A percentile compares a stretch with the other conserved stretches of the same genome.
Evolutionary conservation across 208 protist genomes (phyloP).

Genomic region (Trichomonas vaginalis): DNA sequence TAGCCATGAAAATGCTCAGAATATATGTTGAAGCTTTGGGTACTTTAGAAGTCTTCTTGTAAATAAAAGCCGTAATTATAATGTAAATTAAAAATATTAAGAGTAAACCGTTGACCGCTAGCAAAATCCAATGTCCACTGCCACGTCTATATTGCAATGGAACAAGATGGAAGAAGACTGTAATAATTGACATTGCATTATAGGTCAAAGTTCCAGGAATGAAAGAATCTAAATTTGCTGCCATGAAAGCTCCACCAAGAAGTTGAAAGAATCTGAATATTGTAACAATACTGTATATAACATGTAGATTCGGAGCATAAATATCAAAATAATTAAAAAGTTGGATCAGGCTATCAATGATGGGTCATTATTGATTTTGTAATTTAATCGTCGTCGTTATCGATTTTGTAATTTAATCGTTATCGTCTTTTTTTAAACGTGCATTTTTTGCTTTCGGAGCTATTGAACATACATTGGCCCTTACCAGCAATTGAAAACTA

Average conservation of each 20-base stretch:
- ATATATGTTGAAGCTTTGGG: background rate
- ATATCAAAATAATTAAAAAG: background rate
- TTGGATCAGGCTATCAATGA: too few relatives aligned
- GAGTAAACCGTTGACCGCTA: background rate
- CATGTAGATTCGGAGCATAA: background rate
- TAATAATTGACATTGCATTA: background rate
- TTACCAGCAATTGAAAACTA: too few relatives aligned
- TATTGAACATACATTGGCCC: too few relatives aligned
- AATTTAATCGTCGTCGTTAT: too few relatives aligned
- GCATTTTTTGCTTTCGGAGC: too few relatives aligned
- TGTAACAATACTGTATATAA: background rate
- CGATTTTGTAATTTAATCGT: too few relatives aligned
- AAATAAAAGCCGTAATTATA: background rate
- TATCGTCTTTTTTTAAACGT: too few relatives aligned
- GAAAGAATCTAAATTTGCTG: background rate
- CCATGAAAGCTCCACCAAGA: background rate
- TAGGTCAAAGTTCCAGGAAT: background rate
- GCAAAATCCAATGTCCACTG: background rate
- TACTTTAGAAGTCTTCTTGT: background rate
- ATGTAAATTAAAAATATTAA: background rate
- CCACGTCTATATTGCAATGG: background rate
- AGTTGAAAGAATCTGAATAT: background rate
- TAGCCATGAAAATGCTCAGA: background rate
- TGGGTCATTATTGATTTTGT: too few relatives aligned
- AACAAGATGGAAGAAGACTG: background rate